Conservation (phyloP, 2,329 filamentous ascomycete genomes). For the Bipolaris bicolor region DNA sequence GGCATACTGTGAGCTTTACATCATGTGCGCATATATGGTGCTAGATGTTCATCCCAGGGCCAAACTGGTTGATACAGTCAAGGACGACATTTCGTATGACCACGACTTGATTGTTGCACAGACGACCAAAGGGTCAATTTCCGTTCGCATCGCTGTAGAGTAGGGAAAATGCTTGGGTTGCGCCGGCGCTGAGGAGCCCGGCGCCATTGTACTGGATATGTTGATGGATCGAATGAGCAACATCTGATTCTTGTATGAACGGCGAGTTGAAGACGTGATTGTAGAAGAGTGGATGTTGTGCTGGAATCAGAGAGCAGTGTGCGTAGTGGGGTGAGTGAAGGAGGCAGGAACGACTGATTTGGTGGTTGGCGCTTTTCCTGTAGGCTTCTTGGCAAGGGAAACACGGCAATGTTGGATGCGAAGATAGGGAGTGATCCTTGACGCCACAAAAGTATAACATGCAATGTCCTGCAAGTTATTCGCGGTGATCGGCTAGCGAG, state of each 20-base stretch:
- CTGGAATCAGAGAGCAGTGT: background rate
- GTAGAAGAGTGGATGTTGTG: background rate
- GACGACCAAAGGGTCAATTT: constrained; percentile 33
- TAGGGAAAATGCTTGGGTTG: constrained; percentile 5
- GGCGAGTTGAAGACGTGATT: background rate
- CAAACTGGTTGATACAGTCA: constrained; percentile 31
- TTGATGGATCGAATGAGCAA: background rate
- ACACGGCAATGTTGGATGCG: background rate
- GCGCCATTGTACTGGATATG: background rate
- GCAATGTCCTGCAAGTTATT: too few species aligned
- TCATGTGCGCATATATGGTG: constrained; percentile 32
- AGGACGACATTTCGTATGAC: constrained; percentile 34
- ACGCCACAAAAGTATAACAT: too few species aligned
- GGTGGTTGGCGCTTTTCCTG: background rate
- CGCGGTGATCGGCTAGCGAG: too few species aligned
- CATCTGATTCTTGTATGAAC: background rate
- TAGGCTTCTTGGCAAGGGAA: background rate
- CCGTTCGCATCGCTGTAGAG: constrained; percentile 31
- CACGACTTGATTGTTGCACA: constrained; percentile 36
- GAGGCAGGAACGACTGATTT: background rate
- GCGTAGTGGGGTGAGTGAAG: background rate
- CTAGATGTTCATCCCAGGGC: constrained; percentile 30
- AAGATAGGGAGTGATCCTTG: too few species aligned
- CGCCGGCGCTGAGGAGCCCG: background rate
- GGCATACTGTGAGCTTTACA: constrained; percentile 35